These are phyloP conservation scores for Camellia oleifera DNA, from an alignment of 179 eudicot genomes.

Conservation along the genomic window DNA sequence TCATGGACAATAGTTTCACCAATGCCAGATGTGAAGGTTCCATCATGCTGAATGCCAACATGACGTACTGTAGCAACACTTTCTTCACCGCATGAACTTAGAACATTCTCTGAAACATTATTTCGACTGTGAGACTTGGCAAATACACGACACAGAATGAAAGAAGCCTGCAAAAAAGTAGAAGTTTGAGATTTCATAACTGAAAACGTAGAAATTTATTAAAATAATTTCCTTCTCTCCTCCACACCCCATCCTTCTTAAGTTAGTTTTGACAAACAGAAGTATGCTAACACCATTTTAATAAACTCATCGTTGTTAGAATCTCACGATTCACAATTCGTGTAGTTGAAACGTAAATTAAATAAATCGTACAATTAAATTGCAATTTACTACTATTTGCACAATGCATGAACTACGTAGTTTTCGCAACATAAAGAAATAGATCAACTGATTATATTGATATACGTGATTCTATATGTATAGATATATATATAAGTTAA, in stretches of 20 bases:
- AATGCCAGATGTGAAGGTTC: slow-evolving; percentile 25
- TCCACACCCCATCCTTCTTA: neutral
- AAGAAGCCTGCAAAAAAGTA: slow-evolving; percentile 43
- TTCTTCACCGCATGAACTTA: slow-evolving; percentile 47
- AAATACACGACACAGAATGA: slow-evolving; percentile 51
- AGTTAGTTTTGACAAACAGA: neutral
- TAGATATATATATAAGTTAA: no score
- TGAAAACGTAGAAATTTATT: neutral
- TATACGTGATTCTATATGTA: no score
- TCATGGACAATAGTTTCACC: slow-evolving; percentile 28
- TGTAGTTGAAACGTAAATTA: no score
- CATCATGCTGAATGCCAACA: slow-evolving; percentile 51
- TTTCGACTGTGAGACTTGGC: slow-evolving; percentile 27
- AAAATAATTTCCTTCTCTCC: neutral
- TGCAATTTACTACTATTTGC: no score
- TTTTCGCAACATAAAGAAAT: no score
- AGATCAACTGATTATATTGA: no score
- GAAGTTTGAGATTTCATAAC: neutral
- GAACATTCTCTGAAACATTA: slow-evolving; percentile 32
- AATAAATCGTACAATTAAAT: no score
- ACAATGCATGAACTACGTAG: no score
- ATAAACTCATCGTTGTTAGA: no score
- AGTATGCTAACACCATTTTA: neutral
- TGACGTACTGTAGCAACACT: slow-evolving; percentile 45
- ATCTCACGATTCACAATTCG: no score